Conservation (phyloP, 2,329 filamentous ascomycete species). For the Pseudocercospora fijiensis region DNA sequence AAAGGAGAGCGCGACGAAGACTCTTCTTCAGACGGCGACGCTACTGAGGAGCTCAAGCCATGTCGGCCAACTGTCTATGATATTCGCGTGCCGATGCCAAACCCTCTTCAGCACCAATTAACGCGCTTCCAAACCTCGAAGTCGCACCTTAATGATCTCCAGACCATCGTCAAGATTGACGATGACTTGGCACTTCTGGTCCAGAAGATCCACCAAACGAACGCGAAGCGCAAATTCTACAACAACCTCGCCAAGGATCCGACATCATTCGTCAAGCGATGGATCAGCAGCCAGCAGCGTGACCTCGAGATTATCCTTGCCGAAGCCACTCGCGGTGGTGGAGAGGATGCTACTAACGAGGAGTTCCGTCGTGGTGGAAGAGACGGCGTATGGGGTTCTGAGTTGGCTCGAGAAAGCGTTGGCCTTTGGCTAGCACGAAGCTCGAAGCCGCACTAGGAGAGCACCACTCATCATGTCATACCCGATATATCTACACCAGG, state of each 20-base stretch:
- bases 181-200: constrained; percentile 81
- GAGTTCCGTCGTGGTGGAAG: constrained; percentile 68
- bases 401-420: constrained; percentile 62
- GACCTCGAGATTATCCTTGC: constrained; percentile 87
- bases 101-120: constrained; percentile 73
- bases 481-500: constrained; percentile 6
- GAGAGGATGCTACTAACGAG: constrained; percentile 55
- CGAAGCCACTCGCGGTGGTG: constrained; percentile 64
- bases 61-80: constrained; percentile 85
- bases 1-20: constrained; percentile 65
- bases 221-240: constrained; percentile 88
- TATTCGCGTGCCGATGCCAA: constrained; percentile 76
- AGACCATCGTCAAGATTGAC: constrained; percentile 73
- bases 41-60: constrained; percentile 26
- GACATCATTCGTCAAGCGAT: constrained; percentile 77
- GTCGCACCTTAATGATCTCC: constrained; percentile 62
- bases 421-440: constrained; percentile 54
- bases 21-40: constrained; percentile 42
- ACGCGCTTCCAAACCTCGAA: constrained; percentile 42
- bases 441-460: constrained; percentile 24
- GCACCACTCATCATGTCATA: neutral
- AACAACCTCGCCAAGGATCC: constrained; percentile 76
- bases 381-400: constrained; percentile 63
- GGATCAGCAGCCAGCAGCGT: constrained; percentile 86
- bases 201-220: constrained; percentile 78